These are phyloP conservation scores for Tricladium varicosporioides DNA, from an alignment of 2,329 filamentous ascomycete genomes.

Conservation along the genomic window DNA sequence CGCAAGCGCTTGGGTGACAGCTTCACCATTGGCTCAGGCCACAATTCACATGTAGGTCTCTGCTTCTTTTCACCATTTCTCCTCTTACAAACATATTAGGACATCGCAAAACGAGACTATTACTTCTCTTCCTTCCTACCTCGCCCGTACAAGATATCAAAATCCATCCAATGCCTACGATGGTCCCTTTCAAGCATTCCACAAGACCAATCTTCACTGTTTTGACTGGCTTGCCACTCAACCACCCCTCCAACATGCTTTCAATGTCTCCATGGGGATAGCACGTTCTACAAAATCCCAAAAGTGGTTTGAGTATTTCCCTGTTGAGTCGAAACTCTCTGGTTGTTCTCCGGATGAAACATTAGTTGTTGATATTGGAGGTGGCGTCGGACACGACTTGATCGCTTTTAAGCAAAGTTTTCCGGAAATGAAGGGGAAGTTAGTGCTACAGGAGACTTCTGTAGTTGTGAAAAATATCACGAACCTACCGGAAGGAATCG, in stretches of 20 bases:
- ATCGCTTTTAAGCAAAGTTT: not conserved
- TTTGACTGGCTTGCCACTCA: constrained; percentile 18
- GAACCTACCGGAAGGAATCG: constrained; percentile 20
- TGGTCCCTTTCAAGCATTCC: constrained; percentile 15
- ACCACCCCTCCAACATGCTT: constrained; percentile 13
- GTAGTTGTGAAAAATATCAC: not conserved
- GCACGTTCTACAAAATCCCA: not conserved
- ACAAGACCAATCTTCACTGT: constrained; percentile 10
- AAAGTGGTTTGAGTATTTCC: constrained; percentile 13
- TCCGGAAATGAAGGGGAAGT: not conserved
- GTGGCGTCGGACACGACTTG: not conserved
- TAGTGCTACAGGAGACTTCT: not conserved
- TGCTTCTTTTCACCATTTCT: not conserved
- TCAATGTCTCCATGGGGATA: constrained; percentile 16
- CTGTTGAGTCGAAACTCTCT: constrained; percentile 4
- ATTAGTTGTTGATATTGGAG: constrained; percentile 13
- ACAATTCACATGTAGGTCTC: constrained; percentile 6
- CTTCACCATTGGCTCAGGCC: constrained; percentile 3
- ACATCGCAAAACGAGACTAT: constrained; percentile 9
- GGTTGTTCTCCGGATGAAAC: constrained; percentile 1
- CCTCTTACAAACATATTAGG: not conserved
- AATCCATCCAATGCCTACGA: constrained; percentile 14
- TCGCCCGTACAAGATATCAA: constrained; percentile 9
- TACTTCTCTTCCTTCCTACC: constrained; percentile 11
- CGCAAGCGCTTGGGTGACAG: constrained; percentile 2